A percentile compares a stretch with the other conserved stretches of the same genome.
These are phyloP conservation scores for Plasmodium yoelii DNA, from an alignment of 169 alveolate species.

Conservation along the genomic window DNA sequence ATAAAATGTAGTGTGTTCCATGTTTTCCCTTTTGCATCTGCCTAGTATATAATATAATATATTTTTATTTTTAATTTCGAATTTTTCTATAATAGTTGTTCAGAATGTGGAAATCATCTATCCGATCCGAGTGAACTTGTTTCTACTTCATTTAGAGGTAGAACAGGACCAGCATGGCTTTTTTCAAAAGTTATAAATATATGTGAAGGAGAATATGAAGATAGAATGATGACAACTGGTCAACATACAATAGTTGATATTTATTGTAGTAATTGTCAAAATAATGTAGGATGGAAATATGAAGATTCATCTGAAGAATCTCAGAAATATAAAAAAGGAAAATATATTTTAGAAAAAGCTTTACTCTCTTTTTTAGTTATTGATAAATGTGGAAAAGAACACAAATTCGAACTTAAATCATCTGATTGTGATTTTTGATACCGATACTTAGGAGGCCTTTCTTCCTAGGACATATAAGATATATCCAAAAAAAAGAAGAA, in stretches of 20 bases:
- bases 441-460: not conserved
- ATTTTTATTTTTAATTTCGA: too few relatives aligned
- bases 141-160: constrained; percentile 87
- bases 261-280: constrained; percentile 92
- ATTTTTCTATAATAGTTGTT: constrained; percentile 74
- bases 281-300: constrained; percentile 91
- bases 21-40: not conserved
- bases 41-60: too few relatives aligned
- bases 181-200: constrained; percentile 89
- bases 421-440: constrained; percentile 54
- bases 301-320: constrained; percentile 85
- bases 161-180: constrained; percentile 93
- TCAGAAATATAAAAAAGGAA: constrained; percentile 89
- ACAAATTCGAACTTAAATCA: constrained; percentile 52
- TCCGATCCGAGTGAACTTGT: constrained; percentile 80
- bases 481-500: too few relatives aligned
- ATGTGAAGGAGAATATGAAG: constrained; percentile 90
- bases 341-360: constrained; percentile 86
- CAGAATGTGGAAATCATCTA: constrained; percentile 81
- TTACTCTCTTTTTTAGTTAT: constrained; percentile 68
- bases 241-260: constrained; percentile 91
- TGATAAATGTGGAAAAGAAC: constrained; percentile 56
- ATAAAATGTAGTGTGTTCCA: not conserved
- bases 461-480: not conserved
- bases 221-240: constrained; percentile 93